Percentiles rank a stretch among this genome's conserved stretches.
phyloP scores from a whole-genome alignment of 257 asterid genomes.

The Oldenlandia corymbosa region DNA sequence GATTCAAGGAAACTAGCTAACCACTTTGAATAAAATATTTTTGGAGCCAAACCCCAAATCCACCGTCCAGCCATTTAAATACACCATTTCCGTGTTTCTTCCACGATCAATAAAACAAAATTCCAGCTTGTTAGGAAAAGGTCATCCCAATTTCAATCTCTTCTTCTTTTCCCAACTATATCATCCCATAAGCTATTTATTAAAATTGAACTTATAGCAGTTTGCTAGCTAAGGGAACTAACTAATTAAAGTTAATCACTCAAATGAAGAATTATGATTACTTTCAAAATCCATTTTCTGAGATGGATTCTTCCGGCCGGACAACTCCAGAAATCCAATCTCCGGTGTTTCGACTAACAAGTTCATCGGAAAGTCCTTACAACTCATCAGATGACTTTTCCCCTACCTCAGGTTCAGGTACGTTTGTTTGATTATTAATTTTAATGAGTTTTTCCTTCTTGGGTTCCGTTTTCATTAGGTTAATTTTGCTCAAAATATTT shows the following conservation, averaged over 20 bases:
- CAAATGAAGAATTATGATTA: not conserved
- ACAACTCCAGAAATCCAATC: conserved; percentile 32
- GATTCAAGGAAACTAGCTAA: too few species aligned
- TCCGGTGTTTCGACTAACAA: conserved; percentile 36
- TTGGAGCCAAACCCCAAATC: too few species aligned
- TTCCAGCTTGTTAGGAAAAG: too few species aligned
- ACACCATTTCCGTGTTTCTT: too few species aligned
- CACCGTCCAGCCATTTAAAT: too few species aligned
- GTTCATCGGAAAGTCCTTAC: conserved; percentile 32
- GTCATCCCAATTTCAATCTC: too few species aligned
- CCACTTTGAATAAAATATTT: too few species aligned
- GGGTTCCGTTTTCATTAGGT: not conserved
- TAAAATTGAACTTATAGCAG: too few species aligned
- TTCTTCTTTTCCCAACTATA: too few species aligned
- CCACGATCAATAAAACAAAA: too few species aligned
- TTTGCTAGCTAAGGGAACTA: too few species aligned
- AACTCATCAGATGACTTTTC: conserved; percentile 34
- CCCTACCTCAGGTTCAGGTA: conserved; percentile 28
- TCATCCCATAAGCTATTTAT: too few species aligned
- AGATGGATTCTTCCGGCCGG: conserved; percentile 25
- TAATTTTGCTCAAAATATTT: not conserved
- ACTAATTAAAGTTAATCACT: not conserved
- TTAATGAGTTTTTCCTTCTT: not conserved
- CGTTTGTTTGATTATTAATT: not conserved
- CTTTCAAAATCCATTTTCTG: conserved; percentile 13